Base-by-base conservation (phyloP, 495 filamentous ascomycete genomes). In the Massariosphaeria phaeospora region DNA sequence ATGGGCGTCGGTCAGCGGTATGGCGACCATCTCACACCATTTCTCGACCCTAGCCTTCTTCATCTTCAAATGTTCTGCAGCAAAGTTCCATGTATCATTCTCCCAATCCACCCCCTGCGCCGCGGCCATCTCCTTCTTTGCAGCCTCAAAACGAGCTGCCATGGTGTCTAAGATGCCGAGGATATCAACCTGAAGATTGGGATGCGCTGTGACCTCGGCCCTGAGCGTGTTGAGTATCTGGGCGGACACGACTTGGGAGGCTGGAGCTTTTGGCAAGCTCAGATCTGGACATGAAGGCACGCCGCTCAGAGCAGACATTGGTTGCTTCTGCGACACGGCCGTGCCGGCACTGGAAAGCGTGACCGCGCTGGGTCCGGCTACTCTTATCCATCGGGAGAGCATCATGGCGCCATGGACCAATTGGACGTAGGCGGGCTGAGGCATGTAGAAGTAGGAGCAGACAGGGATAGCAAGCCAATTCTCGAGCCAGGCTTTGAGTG, bases 401-500 rank as follows among this genome's bases (percentile, higher is more conserved):
- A 68, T 69, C 34, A 57, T 66, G 17, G 68, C 58, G 27, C 68
- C 67, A 48, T 74, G 67, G n/a, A 73, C 60, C 36, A 75, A 64
- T 48, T 73, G 72, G 7, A 63, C 66, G 13, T 63, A 58, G 15
- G 64, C 50, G 1, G 69, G 65, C 41, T 66, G 66, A 0, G 72
- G 71, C 15, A 73, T 54, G 39, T 64, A 56, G 54, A 67, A 69
- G 62, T 74, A 73, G 39, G 63, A 53, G 10, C 64, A 62, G 17
- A 67, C 60, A 0, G 72, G 70, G 10, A 75, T 59, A 3, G 69
- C 52, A 18, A 72, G 59, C 72, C 72, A 75, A 33, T 48, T 44
- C 23, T 70, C 68, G 57, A 74, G 70, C 72, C 72, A 75, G 5
- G 57, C 31, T 40, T 66, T 65, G 26, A 74, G 61, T 17, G 65